Base-by-base conservation (phyloP, 1,139 yeast genomes). In the Diutina sp. region DNA sequence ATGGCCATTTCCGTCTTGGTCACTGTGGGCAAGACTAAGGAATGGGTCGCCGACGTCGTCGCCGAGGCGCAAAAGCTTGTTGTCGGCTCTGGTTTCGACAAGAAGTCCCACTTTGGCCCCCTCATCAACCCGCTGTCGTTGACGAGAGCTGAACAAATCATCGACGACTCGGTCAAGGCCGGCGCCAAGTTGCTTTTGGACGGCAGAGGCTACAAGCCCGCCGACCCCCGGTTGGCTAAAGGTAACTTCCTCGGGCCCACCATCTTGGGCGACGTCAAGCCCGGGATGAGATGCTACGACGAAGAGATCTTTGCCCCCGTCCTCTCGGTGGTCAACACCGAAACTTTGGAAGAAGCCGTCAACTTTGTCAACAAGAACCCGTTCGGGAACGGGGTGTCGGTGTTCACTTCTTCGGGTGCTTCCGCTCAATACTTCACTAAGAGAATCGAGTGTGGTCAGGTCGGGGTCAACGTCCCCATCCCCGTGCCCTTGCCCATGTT, bases 401-500 rank as follows among this genome's bases (percentile, higher is more conserved):
- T 86, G 60, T 86, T 85, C 74, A 86, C 93, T 25, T 73, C 78
- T 44, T 81, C 87, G 0, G 93, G 93, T 18, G 75, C 87, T 29
- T 75, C 82, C 28, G 86, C 88, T 1, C 85, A 84, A 71, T 82
- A 82, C 67, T 86, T 85, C 75, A 84, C 80, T 66, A 83, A 81
- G 72, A 79, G 82, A 63, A 81, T 85, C 60, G 87, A 84, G 59
- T 83, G 85, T 59, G 93, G 93, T 32, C 91, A 86, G 70, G 87
- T 86, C 58, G 93, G 93, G 60, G 78, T 86, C 64, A 86, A 86
- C 64, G 90, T 86, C 55, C 91, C 93, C 32, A 86, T 86, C 61
- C 93, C 91, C n/a, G 93, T 86, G 25, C 91, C 91, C 58, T 73
- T 86, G 66, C 91, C 93, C 60, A 84, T 85, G 88, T 86, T 86